Evolutionary conservation across 768 basidiomycete species (phyloP).

Genomic region (Boletus rubropictus): DNA sequence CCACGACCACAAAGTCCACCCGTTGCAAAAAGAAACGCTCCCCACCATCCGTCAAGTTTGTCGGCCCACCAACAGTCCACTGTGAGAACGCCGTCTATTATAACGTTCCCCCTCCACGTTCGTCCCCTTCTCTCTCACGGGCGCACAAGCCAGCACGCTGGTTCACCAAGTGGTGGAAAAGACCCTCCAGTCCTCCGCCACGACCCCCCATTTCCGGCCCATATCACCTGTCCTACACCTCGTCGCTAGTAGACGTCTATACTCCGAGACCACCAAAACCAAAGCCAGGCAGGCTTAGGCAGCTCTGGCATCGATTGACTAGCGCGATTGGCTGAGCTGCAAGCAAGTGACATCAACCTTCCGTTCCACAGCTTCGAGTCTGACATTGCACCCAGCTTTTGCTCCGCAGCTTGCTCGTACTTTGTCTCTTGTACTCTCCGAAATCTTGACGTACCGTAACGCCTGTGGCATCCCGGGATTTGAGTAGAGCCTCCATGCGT

Average conservation of each 20-base stretch:
- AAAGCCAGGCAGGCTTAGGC: slow-evolving; percentile 24
- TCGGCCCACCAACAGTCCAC: slow-evolving; percentile 58
- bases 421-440: not conserved
- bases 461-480: not conserved
- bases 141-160: slow-evolving; percentile 11
- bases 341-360: not conserved
- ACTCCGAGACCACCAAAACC: slow-evolving; percentile 12
- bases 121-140: slow-evolving; percentile 10
- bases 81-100: slow-evolving; percentile 29
- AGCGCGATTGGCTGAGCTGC: slow-evolving; percentile 15
- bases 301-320: slow-evolving; percentile 25
- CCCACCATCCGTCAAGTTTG: slow-evolving; percentile 59
- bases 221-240: slow-evolving; percentile 25
- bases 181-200: slow-evolving; percentile 11
- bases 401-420: not conserved
- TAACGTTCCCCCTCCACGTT: slow-evolving; percentile 13
- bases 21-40: slow-evolving; percentile 30
- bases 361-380: not conserved
- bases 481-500: slow-evolving; percentile 3
- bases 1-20: slow-evolving; percentile 24
- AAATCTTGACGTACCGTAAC: not conserved
- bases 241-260: slow-evolving; percentile 30
- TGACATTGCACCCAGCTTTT: not conserved
- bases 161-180: slow-evolving; percentile 29
- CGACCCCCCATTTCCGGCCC: slow-evolving; percentile 31